Conservation (phyloP, 1,284 basidiomycete genomes). For the Prillingera fragicola region DNA sequence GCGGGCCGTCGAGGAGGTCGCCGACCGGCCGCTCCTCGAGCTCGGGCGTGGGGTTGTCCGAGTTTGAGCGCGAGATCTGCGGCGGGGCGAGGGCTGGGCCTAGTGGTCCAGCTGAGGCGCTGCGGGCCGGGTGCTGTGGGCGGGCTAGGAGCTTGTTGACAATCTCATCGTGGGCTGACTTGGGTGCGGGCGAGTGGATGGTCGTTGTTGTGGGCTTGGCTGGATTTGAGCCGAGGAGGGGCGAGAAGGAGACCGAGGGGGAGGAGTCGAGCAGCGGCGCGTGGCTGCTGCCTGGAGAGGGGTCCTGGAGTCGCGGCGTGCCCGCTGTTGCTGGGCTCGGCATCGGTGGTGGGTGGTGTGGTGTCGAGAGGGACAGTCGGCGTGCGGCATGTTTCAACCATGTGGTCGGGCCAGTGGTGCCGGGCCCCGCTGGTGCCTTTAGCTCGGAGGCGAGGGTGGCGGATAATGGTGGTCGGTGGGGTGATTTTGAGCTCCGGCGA, state of each 20-base stretch:
- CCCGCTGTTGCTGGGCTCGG: too few species aligned
- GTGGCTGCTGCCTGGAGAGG: not conserved
- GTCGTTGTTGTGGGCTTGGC: not conserved
- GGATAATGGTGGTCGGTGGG: not conserved
- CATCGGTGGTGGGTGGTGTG: too few species aligned
- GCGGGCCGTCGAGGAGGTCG: conserved; percentile 9
- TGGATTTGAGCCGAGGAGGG: not conserved
- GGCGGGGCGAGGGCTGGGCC: not conserved
- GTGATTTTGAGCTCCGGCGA: too few species aligned
- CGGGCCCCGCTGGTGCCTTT: too few species aligned
- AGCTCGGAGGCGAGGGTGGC: not conserved
- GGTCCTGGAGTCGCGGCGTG: not conserved
- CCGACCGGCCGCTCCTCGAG: not conserved
- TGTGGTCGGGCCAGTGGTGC: too few species aligned
- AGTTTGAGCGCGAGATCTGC: not conserved
- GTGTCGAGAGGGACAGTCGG: too few species aligned
- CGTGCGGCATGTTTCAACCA: too few species aligned
- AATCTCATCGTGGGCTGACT: conserved; percentile 8
- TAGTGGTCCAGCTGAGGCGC: too few species aligned
- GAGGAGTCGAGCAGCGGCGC: not conserved
- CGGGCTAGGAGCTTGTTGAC: conserved; percentile 8
- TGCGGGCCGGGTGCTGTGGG: not conserved
- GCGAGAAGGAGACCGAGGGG: not conserved
- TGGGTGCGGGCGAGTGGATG: conserved; percentile 1
- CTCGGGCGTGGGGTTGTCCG: not conserved